Percentiles rank a stretch among this genome's conserved stretches.
These are phyloP conservation scores for Fusarium papillatum DNA, from an alignment of 2,329 filamentous ascomycete genomes.

Conservation along the genomic window DNA sequence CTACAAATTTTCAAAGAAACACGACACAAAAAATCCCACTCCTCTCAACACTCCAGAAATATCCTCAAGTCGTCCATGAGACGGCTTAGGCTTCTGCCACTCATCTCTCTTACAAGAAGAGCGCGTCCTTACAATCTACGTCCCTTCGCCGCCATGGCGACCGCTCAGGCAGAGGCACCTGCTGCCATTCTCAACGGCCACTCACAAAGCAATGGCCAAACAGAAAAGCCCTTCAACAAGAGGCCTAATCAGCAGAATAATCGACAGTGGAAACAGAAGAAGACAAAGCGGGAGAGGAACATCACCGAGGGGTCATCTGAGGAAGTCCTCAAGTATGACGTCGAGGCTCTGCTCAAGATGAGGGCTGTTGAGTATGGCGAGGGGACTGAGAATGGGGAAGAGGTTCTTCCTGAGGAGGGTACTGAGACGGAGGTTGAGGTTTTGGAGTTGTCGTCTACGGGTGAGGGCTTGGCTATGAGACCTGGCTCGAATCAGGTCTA, in stretches of 20 bases:
- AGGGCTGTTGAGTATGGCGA: constrained; percentile 50
- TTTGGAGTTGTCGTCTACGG: constrained; percentile 87
- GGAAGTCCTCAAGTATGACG: constrained; percentile 75
- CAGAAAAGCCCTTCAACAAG: constrained; percentile 40
- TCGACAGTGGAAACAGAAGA: constrained; percentile 57
- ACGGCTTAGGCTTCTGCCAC: constrained; percentile 28
- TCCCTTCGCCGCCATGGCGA: constrained; percentile 43
- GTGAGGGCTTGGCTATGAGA: constrained; percentile 88
- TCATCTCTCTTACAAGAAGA: constrained; percentile 30
- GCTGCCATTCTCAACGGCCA: constrained; percentile 29
- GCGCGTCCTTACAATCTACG: constrained; percentile 29
- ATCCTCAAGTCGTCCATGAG: constrained; percentile 27
- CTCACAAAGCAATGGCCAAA: constrained; percentile 22
- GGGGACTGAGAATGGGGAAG: constrained; percentile 46
- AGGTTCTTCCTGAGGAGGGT: constrained; percentile 73
- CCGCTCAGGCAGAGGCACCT: constrained; percentile 23
- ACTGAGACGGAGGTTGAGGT: constrained; percentile 88
- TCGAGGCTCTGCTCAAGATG: constrained; percentile 66
- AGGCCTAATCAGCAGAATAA: constrained; percentile 37
- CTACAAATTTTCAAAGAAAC: neutral
- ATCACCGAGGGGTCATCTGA: constrained; percentile 74
- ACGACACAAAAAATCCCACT: neutral
- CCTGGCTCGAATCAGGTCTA: constrained; percentile 77
- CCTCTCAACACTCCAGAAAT: neutral
- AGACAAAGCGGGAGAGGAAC: constrained; percentile 70